Evolutionary conservation across 202 grass and related monocot species (phyloP).

Genomic region (Saccharum hybrid): DNA sequence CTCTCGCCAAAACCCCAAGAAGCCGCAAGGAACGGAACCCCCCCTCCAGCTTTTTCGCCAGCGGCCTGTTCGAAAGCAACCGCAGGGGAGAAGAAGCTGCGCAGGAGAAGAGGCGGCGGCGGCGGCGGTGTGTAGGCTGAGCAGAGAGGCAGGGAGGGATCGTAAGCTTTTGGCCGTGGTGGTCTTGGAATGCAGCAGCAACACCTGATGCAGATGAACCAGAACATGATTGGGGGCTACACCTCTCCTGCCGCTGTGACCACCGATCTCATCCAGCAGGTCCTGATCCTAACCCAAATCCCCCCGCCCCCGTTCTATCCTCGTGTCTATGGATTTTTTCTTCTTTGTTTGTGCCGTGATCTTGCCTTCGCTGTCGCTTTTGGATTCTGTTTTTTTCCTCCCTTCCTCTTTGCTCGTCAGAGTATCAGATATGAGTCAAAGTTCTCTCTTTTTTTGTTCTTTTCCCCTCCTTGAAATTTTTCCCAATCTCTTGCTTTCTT

Average conservation of each 20-base stretch:
- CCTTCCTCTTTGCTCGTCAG: not conserved
- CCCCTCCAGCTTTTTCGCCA: not conserved
- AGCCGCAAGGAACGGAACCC: not conserved
- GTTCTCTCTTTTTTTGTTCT: not conserved
- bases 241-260: slow-evolving; percentile 84
- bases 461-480: not conserved
- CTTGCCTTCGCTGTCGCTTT: not conserved
- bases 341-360: slow-evolving; percentile 10
- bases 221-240: slow-evolving; percentile 97
- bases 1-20: slow-evolving; percentile 48
- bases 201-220: slow-evolving; percentile 99
- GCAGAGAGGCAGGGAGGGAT: slow-evolving; percentile 38
- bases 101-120: slow-evolving; percentile 23
- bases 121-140: not conserved
- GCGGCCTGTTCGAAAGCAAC: slow-evolving; percentile 28
- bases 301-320: not conserved
- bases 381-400: no score
- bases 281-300: slow-evolving; percentile 43
- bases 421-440: not conserved
- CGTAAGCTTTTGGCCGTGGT: slow-evolving; percentile 16
- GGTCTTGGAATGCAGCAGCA: slow-evolving; percentile 93
- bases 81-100: slow-evolving; percentile 40
- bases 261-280: slow-evolving; percentile 99
- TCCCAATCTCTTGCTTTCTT: no score
- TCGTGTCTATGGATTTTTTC: not conserved